Percentiles rank a stretch among this genome's conserved stretches.
Conservation (phyloP, 306 rosid species). For the Gastrolobium bilobum region DNA sequence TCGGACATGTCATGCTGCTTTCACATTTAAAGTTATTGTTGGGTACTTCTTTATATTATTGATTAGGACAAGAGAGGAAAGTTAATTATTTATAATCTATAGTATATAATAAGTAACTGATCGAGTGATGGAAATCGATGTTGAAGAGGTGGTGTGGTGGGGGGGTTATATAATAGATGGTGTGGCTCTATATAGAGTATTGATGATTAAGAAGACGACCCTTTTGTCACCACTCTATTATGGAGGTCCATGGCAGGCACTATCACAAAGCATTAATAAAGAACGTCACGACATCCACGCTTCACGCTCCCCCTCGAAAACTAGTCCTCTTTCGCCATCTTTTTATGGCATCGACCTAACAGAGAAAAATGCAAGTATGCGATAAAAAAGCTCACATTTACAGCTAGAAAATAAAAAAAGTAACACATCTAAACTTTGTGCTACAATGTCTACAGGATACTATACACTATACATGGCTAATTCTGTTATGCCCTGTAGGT, state of each 20-base stretch:
- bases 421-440: not conserved
- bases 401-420: not conserved
- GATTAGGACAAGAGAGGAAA: constrained; percentile 42
- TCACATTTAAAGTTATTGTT: constrained; percentile 32
- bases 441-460: not conserved
- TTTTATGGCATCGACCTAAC: constrained; percentile 72
- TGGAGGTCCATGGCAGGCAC: constrained; percentile 71
- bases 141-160: constrained; percentile 9
- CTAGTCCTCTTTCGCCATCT: constrained; percentile 56
- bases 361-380: constrained; percentile 45
- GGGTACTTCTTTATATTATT: constrained; percentile 21
- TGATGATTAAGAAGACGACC: constrained; percentile 71
- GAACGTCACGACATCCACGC: constrained; percentile 58
- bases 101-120: constrained; percentile 4
- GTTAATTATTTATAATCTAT: not conserved
- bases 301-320: constrained; percentile 81
- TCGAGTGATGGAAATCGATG: constrained; percentile 10
- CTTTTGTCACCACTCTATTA: constrained; percentile 73
- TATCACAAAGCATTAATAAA: constrained; percentile 56
- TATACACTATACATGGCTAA: not conserved
- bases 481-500: not conserved
- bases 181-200: constrained; percentile 38
- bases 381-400: constrained; percentile 39
- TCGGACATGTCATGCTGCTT: constrained; percentile 31
- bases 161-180: constrained; percentile 34